Evolutionary conservation across 805 yeast genomes (phyloP).

Genomic region (Kazachstania africana): DNA sequence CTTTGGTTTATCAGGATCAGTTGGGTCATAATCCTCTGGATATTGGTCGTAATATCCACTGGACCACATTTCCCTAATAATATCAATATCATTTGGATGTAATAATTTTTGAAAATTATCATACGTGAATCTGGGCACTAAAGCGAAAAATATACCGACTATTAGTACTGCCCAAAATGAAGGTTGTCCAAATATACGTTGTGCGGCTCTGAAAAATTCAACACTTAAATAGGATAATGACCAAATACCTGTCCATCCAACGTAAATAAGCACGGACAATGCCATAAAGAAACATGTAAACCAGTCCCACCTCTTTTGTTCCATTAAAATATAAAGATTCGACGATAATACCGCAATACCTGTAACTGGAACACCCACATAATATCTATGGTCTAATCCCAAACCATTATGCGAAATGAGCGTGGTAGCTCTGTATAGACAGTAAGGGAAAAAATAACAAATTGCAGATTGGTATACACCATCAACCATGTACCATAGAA

Average conservation of each 20-base stretch:
- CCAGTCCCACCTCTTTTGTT: constrained; percentile 80
- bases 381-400: constrained; percentile 57
- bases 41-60: constrained; percentile 57
- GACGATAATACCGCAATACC: constrained; percentile 58
- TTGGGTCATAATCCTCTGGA: constrained; percentile 65
- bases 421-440: constrained; percentile 34
- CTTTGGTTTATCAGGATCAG: constrained; percentile 57
- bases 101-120: constrained; percentile 42
- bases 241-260: constrained; percentile 80
- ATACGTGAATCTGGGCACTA: constrained; percentile 55
- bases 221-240: constrained; percentile 40
- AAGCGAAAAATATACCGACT: constrained; percentile 50
- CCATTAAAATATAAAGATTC: constrained; percentile 51
- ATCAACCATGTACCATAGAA: constrained; percentile 64
- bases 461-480: constrained; percentile 70
- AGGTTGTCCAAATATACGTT: constrained; percentile 47
- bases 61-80: constrained; percentile 57
- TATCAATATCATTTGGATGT: constrained; percentile 61
- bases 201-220: constrained; percentile 63
- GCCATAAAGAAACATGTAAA: constrained; percentile 42
- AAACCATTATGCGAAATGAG: constrained; percentile 43
- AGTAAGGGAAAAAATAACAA: constrained; percentile 64
- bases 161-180: constrained; percentile 58
- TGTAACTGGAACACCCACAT: constrained; percentile 59
- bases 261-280: constrained; percentile 48